phyloP scores from a whole-genome alignment of 345 rosid species.

The Linum tenue region DNA sequence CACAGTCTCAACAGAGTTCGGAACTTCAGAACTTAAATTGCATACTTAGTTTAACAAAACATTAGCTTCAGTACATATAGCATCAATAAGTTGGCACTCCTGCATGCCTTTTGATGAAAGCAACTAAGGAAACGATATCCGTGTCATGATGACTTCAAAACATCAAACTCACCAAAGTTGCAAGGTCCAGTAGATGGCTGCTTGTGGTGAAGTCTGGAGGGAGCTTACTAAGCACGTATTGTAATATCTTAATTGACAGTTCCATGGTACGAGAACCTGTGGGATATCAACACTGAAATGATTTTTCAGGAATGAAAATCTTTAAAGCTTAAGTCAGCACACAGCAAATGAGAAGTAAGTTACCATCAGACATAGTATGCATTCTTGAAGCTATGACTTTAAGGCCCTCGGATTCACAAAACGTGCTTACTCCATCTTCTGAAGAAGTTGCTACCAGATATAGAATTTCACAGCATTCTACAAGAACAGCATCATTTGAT shows the following conservation, averaged over 20 bases:
- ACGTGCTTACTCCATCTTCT: slow-evolving; percentile 37
- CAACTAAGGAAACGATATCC: background rate
- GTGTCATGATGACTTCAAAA: background rate
- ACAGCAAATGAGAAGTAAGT: slow-evolving; percentile 5
- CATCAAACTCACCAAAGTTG: slow-evolving; percentile 47
- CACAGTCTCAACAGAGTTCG: slow-evolving; percentile 4
- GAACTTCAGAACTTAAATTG: background rate
- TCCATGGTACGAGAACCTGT: slow-evolving; percentile 70
- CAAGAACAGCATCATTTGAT: slow-evolving; percentile 28
- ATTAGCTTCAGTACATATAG: background rate
- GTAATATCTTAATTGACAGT: slow-evolving; percentile 60
- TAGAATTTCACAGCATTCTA: slow-evolving; percentile 70
- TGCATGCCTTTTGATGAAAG: background rate
- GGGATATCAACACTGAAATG: slow-evolving; percentile 9
- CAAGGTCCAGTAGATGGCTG: slow-evolving; percentile 37
- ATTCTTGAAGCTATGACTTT: slow-evolving; percentile 55
- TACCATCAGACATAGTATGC: slow-evolving; percentile 57
- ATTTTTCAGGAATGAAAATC: background rate
- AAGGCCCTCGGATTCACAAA: slow-evolving; percentile 61
- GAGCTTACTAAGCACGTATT: slow-evolving; percentile 40
- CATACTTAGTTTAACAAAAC: no score
- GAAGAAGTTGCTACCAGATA: slow-evolving; percentile 53
- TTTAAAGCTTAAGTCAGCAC: background rate
- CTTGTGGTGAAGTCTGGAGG: slow-evolving; percentile 27
- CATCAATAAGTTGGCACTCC: background rate